phyloP scores from a whole-genome alignment of 441 rosid genomes.

The Daphne laureola region DNA sequence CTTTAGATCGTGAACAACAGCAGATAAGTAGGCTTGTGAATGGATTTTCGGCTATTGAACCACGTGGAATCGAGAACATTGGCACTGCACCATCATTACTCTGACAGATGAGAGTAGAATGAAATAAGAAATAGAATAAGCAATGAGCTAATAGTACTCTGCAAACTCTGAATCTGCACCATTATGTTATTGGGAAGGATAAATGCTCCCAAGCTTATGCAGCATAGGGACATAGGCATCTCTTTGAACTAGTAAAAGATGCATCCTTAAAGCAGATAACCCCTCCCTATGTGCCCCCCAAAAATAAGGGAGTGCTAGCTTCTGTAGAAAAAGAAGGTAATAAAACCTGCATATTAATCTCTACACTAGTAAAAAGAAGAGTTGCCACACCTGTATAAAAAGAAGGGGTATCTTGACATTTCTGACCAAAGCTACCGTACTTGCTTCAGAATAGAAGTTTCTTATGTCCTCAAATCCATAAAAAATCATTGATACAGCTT shows the following conservation, averaged over 20 bases:
- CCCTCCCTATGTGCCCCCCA: too few relatives aligned
- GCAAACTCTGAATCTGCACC: too few relatives aligned
- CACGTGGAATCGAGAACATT: slow-evolving; percentile 62
- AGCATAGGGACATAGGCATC: too few relatives aligned
- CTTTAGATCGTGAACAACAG: slow-evolving; percentile 50
- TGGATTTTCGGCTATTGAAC: slow-evolving; percentile 88
- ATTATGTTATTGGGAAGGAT: too few relatives aligned
- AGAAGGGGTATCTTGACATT: slow-evolving; percentile 90
- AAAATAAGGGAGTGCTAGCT: too few relatives aligned
- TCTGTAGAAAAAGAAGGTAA: too few relatives aligned
- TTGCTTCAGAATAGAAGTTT: slow-evolving; percentile 74
- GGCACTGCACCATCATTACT: slow-evolving; percentile 76
- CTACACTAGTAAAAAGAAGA: too few relatives aligned
- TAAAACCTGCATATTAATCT: too few relatives aligned
- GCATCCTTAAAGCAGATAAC: too few relatives aligned
- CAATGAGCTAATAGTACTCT: too few relatives aligned
- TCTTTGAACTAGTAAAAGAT: too few relatives aligned
- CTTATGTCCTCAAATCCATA: slow-evolving; percentile 76
- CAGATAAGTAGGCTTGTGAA: slow-evolving; percentile 82
- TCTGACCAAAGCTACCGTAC: slow-evolving; percentile 62
- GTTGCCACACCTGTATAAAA: slow-evolving; percentile 64
- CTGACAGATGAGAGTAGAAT: slow-evolving; percentile 35
- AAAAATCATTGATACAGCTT: slow-evolving; percentile 84
- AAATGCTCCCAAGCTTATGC: too few relatives aligned
- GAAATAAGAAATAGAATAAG: neutral